These are phyloP conservation scores for Malassezia equina DNA, from an alignment of 1,284 basidiomycete species.

Conservation along the genomic window DNA sequence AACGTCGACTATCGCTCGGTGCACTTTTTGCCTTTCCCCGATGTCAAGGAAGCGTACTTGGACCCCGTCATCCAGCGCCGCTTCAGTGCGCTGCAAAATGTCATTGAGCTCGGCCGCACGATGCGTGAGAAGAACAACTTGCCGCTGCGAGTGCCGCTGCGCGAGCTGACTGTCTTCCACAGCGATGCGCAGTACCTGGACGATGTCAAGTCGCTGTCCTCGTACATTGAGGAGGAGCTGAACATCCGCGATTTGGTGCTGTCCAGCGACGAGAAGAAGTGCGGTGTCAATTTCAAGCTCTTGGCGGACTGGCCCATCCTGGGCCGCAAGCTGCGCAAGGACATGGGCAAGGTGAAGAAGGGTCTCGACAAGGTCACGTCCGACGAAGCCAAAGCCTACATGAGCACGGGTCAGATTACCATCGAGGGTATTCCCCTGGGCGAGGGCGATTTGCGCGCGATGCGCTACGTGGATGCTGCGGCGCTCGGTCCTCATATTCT, in stretches of 20 bases:
- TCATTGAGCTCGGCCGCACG: constrained; percentile 83
- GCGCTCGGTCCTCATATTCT: constrained; percentile 57
- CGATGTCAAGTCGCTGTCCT: constrained; percentile 72
- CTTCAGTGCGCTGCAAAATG: constrained; percentile 83
- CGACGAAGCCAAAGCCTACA: constrained; percentile 72
- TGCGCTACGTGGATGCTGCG: constrained; percentile 68
- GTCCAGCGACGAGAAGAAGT: constrained; percentile 73
- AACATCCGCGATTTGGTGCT: constrained; percentile 84
- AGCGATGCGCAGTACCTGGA: constrained; percentile 71
- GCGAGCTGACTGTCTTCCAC: constrained; percentile 90
- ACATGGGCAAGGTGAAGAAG: constrained; percentile 79
- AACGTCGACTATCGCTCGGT: constrained; percentile 72
- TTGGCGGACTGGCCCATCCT: constrained; percentile 92
- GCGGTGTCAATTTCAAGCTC: constrained; percentile 82
- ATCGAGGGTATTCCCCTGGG: constrained; percentile 85
- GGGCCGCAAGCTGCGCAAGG: constrained; percentile 86
- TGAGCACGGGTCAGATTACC: constrained; percentile 63
- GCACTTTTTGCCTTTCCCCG: constrained; percentile 90
- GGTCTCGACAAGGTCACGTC: constrained; percentile 71
- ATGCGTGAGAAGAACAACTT: constrained; percentile 79
- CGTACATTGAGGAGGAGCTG: constrained; percentile 88
- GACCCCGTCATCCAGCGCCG: constrained; percentile 91
- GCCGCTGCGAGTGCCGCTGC: constrained; percentile 63
- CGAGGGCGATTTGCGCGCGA: constrained; percentile 78
- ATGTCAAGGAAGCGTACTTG: constrained; percentile 87